A percentile compares a stretch with the other conserved stretches of the same genome.
Conservation (phyloP, 192 early-diverging fungal genomes). For the Martensiomyces pterosporus region DNA sequence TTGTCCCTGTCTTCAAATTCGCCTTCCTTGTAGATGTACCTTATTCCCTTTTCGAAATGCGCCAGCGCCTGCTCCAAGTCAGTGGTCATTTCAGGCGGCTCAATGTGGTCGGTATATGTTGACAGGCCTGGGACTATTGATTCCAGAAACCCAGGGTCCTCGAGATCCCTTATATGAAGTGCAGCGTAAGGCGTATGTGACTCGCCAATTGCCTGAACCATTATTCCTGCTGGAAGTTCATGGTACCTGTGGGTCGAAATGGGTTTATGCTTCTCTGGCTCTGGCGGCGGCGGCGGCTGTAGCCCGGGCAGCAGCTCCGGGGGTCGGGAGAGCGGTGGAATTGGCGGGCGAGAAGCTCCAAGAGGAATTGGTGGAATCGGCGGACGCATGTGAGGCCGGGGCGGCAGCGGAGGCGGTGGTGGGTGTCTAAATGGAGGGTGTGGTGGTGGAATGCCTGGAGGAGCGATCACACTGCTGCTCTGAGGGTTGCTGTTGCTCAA, state of each 20-base stretch:
- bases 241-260: constrained; percentile 8
- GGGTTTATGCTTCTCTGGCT: background rate
- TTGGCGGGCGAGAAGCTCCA: background rate
- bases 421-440: too few relatives aligned
- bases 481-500: too few relatives aligned
- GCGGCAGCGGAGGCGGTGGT: background rate
- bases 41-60: constrained; percentile 24
- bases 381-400: background rate
- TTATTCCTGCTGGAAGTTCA: constrained; percentile 30
- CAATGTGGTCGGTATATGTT: background rate
- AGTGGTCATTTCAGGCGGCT: constrained; percentile 6
- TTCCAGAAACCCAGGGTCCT: constrained; percentile 19
- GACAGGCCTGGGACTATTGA: constrained; percentile 15
- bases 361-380: too few relatives aligned
- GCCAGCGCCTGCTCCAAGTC: constrained; percentile 19
- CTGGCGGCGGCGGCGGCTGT: background rate
- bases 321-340: too few relatives aligned
- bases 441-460: too few relatives aligned
- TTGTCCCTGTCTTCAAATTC: constrained; percentile 18
- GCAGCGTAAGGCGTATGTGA: constrained; percentile 15
- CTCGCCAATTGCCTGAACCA: constrained; percentile 12
- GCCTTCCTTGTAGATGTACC: constrained; percentile 31
- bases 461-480: too few relatives aligned
- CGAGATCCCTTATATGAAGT: constrained; percentile 8
- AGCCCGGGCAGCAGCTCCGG: background rate